Evolutionary conservation across 2,329 filamentous ascomycete genomes (phyloP), one percentile per base, ranked within the genome.

Genomic region (Fusarium multiceps): DNA sequence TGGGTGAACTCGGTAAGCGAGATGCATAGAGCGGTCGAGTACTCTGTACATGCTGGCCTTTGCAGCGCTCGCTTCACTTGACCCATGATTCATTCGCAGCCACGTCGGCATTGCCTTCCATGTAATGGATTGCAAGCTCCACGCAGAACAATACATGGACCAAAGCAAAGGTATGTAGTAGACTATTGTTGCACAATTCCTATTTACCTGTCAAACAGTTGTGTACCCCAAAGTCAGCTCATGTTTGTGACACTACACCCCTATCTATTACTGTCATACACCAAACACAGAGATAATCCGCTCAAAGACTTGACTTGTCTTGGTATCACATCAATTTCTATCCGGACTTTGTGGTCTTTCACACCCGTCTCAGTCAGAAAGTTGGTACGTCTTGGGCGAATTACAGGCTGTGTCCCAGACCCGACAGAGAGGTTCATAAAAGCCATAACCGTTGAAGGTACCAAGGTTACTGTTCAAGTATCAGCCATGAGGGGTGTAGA

Each of bases 311-410:
- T 37, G 46, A 21, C 23, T 51, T 40, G 54, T 46, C 12, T 32
- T 23, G 13, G 40, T 70, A 59, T n/a, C 63, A 70, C 67, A 37
- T 62, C 30, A 32, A 41, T n/a, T 20, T 63, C n/a, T 16, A 23
- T 18, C 18, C n/a, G 12, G n/a, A 23, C 4, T 3, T 10, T 37
- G 8, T 32, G 6, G 8, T 23, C 21, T 21, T 50, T 46, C 45
- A 68, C 66, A 20, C 62, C 66, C 66, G 57, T 70, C 56, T 63
- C 62, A 67, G 62, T 30, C 25, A 46, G 23, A 25, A 25, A 42
- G 45, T 45, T 37, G 32, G 43, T 46, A 34, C 53, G 14, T 66
- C 49, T 51, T 25, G n/a, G 23, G 20, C 14, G 45, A 45, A 48
- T 18, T 18, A 16, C 42, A 32, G 20, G 23, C n/a, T 21, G 25